These are phyloP conservation scores for Lizonia empirigonia DNA, from an alignment of 2,329 filamentous ascomycete species.

Conservation along the genomic window DNA sequence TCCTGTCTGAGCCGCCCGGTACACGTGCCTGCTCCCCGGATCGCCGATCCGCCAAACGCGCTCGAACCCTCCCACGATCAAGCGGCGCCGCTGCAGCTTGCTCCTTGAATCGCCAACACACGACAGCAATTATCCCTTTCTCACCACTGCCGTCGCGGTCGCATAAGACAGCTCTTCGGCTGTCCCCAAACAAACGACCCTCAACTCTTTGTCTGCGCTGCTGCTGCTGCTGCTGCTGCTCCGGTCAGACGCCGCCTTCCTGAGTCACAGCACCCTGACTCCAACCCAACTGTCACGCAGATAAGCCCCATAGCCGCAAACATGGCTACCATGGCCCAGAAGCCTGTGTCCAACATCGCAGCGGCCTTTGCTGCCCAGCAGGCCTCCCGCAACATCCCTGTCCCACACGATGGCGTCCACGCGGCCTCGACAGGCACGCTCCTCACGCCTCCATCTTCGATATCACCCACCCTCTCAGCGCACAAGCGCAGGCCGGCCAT, in stretches of 20 bases:
- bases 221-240: constrained; percentile 25
- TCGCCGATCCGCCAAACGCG: constrained; percentile 35
- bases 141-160: constrained; percentile 21
- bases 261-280: constrained; percentile 42
- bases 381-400: constrained; percentile 33
- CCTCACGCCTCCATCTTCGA: constrained; percentile 92
- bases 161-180: constrained; percentile 26
- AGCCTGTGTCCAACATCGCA: constrained; percentile 51
- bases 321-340: constrained; percentile 46
- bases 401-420: constrained; percentile 37
- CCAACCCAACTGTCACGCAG: constrained; percentile 6
- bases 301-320: constrained; percentile 14
- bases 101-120: constrained; percentile 23
- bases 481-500: constrained; percentile 69
- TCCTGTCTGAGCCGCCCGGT: constrained; percentile 12
- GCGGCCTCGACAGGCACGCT: constrained; percentile 56
- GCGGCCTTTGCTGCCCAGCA: constrained; percentile 46
- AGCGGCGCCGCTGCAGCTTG: constrained; percentile 39
- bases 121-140: constrained; percentile 23
- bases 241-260: constrained; percentile 29
- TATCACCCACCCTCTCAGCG: constrained; percentile 84
- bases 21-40: constrained; percentile 16
- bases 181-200: constrained; percentile 21
- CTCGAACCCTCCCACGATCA: constrained; percentile 15
- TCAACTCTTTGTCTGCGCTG: constrained; percentile 16